Conservation (phyloP, 1,284 basidiomycete genomes). For the Apiotrichum brassicae region DNA sequence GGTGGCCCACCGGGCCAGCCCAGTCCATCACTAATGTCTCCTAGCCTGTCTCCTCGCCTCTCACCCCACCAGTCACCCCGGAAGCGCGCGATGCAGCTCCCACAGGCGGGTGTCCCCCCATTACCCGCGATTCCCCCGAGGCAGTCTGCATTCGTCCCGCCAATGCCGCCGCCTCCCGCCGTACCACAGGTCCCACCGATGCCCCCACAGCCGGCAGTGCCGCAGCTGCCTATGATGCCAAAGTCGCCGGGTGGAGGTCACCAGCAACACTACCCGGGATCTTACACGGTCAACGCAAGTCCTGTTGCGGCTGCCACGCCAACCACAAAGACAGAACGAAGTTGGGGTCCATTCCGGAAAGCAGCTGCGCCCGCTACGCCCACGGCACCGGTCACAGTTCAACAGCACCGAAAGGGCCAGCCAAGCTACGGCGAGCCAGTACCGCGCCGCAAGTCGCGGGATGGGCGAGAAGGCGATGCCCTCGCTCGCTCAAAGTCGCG, state of each 20-base stretch:
- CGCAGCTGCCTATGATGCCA: no score
- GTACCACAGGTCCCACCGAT: not conserved
- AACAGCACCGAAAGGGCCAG: no score
- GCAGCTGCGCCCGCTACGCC: not conserved
- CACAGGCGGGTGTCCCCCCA: not conserved
- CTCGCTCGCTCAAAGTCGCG: no score
- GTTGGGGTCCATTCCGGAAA: not conserved
- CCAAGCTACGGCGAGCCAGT: no score
- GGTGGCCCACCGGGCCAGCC: not conserved
- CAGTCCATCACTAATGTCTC: not conserved
- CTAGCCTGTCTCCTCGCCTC: not conserved
- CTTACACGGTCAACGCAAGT: no score
- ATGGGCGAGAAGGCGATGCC: no score
- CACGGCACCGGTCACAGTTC: not conserved
- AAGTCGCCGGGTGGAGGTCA: no score
- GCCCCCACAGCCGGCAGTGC: not conserved
- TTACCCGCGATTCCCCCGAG: not conserved
- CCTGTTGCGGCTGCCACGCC: no score
- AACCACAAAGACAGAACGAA: no score
- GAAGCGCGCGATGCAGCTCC: not conserved
- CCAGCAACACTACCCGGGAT: no score
- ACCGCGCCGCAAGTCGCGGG: no score
- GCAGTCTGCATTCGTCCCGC: not conserved
- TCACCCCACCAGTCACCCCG: not conserved
- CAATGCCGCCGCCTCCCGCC: not conserved